Evolutionary conservation across 805 yeast species (phyloP), one percentile per base, ranked within the genome.

Genomic region (Hanseniaspora lindneri): DNA sequence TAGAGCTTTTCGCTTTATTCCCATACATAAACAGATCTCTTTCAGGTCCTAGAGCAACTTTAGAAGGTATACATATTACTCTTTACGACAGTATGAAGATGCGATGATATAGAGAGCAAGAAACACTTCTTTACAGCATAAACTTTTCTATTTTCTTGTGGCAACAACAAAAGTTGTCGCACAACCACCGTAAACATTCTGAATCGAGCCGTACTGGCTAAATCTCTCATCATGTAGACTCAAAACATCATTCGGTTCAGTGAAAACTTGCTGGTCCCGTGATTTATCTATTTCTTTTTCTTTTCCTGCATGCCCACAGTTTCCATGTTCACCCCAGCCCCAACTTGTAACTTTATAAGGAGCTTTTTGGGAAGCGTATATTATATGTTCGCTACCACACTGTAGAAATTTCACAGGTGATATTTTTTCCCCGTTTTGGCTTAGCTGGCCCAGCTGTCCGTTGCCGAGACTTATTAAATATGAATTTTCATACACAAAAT

Each of bases 241-340:
- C 5, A 39, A 29, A 13, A 40, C 27, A 2, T 19, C 25, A 34
- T 49, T 44, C 1, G 44, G 46, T 9, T 16, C 20, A 16, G 20
- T 32, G 27, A 29, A 61, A 14, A 29, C 30, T 20, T 16, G 4
- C 25, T 49, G 39, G 5, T 19, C 30, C n/a, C n/a, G n/a, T n/a
- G n/a, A n/a, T n/a, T n/a, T n/a, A n/a, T 28, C 32, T 14, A 6
- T 8, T 4, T 28, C 21, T 16, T 32, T 41, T 11, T 28, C 19
- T 14, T 30, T 24, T 13, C 29, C 23, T 2, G 29, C 16, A 7
- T 6, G 43, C 0, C 95, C 95, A 64, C 97, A 89, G 60, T 89
- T 89, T 0, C 98, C 98, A 62, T 89, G 98, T 58, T 92, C 97
- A 13, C 96, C 96, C 98, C 98, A 89, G 0, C 98, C 98, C 97